Conservation (phyloP, 1,139 yeast species). For the Magnusiomyces fungicola region DNA sequence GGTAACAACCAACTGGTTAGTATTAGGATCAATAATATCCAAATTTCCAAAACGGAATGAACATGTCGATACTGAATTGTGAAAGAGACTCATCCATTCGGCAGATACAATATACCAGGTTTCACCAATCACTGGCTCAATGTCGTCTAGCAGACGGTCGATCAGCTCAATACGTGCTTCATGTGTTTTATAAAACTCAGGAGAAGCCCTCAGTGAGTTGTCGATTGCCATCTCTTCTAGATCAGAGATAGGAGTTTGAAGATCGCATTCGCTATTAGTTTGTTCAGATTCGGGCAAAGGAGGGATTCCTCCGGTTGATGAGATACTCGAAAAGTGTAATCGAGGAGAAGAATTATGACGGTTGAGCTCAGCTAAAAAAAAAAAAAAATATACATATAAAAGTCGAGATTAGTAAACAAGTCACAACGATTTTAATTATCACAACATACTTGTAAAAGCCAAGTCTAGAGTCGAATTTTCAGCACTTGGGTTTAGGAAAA, state of each 20-base stretch:
- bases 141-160: not conserved
- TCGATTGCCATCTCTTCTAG: not conserved
- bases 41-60: conserved; percentile 8
- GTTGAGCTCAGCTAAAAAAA: not conserved
- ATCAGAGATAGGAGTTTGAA: not conserved
- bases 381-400: too few relatives aligned
- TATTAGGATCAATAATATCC: conserved; percentile 10
- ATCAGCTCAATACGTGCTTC: not conserved
- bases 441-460: not conserved
- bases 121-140: not conserved
- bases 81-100: not conserved
- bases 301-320: not conserved
- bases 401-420: not conserved
- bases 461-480: not conserved
- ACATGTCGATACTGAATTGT: not conserved
- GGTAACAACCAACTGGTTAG: not conserved
- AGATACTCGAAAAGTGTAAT: not conserved
- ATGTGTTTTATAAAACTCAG: not conserved
- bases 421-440: not conserved
- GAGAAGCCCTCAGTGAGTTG: too few relatives aligned
- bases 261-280: not conserved
- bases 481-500: not conserved
- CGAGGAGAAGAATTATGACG: not conserved
- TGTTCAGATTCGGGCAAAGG: not conserved
- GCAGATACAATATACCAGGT: not conserved